phyloP scores from a whole-genome alignment of 306 rosid species.

The Malus asiatica region DNA sequence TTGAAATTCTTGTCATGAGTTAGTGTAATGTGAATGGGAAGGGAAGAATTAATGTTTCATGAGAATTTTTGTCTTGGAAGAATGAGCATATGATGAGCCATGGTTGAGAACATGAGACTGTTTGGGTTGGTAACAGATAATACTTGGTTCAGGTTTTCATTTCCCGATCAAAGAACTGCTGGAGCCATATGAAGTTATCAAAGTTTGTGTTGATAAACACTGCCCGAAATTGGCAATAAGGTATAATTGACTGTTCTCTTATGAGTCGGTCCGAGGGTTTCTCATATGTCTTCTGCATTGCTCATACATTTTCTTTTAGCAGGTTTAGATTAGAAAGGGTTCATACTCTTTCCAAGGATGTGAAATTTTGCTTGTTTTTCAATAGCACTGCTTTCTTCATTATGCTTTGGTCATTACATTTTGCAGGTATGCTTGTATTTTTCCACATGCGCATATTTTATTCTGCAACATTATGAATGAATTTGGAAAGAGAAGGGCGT shows the following conservation, averaged over 20 bases:
- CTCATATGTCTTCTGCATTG: constrained; percentile 4
- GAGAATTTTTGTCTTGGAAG: neutral
- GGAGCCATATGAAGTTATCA: constrained; percentile 61
- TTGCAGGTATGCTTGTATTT: constrained; percentile 81
- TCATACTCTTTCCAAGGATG: neutral
- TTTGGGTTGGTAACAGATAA: constrained; percentile 23
- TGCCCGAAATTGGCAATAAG: constrained; percentile 72
- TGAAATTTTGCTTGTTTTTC: neutral
- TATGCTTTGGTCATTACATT: constrained; percentile 10
- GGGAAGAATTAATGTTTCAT: neutral
- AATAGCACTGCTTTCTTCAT: neutral
- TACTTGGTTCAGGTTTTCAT: constrained; percentile 60
- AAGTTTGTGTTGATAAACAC: constrained; percentile 47
- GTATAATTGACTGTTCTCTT: constrained; percentile 38
- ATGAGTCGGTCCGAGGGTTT: neutral
- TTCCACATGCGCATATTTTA: constrained; percentile 60
- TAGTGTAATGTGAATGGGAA: neutral
- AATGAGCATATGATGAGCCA: neutral
- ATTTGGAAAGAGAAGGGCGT: constrained; percentile 72
- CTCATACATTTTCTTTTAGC: neutral
- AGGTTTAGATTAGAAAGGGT: neutral
- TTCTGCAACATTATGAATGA: constrained; percentile 58
- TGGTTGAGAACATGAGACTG: constrained; percentile 5
- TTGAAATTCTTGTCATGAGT: neutral
- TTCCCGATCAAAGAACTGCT: constrained; percentile 53